Conservation (phyloP, 2,329 filamentous ascomycete species). For the Curvularia sp. region DNA sequence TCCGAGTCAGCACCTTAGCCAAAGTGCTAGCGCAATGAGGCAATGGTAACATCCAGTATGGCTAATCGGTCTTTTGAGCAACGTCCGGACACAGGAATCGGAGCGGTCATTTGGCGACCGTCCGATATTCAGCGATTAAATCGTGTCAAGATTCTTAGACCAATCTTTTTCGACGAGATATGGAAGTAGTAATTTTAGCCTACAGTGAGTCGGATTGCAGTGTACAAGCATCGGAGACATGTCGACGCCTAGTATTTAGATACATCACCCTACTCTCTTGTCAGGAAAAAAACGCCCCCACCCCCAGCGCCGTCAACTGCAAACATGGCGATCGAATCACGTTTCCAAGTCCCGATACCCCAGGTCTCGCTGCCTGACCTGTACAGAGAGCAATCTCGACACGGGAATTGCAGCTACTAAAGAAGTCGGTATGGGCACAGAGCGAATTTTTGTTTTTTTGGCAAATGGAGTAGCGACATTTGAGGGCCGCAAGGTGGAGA, state of each 20-base stretch:
- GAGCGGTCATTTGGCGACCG: neutral
- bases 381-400: constrained; percentile 66
- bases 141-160: neutral
- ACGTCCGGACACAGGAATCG: neutral
- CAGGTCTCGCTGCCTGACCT: constrained; percentile 63
- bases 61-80: neutral
- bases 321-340: constrained; percentile 53
- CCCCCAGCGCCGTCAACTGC: neutral
- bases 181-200: neutral
- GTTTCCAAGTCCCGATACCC: constrained; percentile 58
- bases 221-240: neutral
- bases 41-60: neutral
- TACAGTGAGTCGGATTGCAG: neutral
- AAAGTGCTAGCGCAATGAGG: neutral
- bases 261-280: neutral
- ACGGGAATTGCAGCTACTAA: constrained; percentile 72
- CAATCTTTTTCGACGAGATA: neutral
- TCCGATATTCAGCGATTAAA: neutral
- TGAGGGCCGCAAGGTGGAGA: constrained; percentile 50
- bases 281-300: neutral
- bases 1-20: neutral
- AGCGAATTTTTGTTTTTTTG: constrained; percentile 71
- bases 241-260: neutral
- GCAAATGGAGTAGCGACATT: constrained; percentile 60
- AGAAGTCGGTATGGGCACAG: constrained; percentile 61